Conservation (phyloP, 2,329 filamentous ascomycete genomes). For the Diaporthe citri region DNA sequence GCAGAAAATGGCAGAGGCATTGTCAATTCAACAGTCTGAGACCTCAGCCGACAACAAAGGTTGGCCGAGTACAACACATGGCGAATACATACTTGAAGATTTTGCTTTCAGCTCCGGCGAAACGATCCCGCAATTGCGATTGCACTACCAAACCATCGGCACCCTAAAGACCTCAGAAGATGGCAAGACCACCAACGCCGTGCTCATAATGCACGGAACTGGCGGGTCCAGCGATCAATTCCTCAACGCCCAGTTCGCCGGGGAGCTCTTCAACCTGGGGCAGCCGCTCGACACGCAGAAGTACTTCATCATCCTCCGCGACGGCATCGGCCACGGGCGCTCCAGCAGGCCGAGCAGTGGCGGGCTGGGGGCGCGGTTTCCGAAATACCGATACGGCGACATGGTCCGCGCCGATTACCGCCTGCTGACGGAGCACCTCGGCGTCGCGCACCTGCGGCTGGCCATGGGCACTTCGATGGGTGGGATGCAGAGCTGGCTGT, state of each 20-base stretch:
- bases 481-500: constrained; percentile 45
- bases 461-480: constrained; percentile 46
- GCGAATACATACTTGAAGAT: constrained; percentile 10
- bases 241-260: constrained; percentile 42
- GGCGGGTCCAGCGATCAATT: constrained; percentile 44
- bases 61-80: constrained; percentile 12
- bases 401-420: constrained; percentile 45
- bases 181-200: constrained; percentile 43
- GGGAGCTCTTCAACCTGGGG: constrained; percentile 44
- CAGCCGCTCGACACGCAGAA: constrained; percentile 44
- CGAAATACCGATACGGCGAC: constrained; percentile 44
- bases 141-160: constrained; percentile 40
- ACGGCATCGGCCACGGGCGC: constrained; percentile 46
- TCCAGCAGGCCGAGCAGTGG: constrained; percentile 46
- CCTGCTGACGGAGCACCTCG: constrained; percentile 44
- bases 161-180: constrained; percentile 3
- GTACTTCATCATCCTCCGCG: constrained; percentile 46
- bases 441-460: constrained; percentile 43
- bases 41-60: neutral
- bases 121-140: constrained; percentile 23
- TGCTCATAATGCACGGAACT: constrained; percentile 46
- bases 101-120: constrained; percentile 38
- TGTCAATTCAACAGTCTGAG: neutral
- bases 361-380: constrained; percentile 42
- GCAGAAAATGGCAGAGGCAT: constrained; percentile 24